These are phyloP conservation scores for Alternaria angustiovoidea DNA, from an alignment of 2,329 filamentous ascomycete species.

Conservation along the genomic window DNA sequence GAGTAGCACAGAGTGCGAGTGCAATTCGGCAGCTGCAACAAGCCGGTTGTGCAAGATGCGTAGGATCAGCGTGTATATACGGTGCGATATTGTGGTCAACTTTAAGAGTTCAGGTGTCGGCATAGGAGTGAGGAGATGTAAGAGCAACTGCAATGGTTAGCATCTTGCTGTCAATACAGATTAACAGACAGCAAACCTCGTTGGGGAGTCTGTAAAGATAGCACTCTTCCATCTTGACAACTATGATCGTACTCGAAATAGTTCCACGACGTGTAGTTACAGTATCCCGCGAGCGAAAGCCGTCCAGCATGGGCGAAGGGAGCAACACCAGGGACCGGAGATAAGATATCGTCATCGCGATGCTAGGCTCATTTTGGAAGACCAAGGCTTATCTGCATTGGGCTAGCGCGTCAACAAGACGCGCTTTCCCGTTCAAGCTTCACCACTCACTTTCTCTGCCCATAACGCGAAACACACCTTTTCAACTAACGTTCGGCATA, in stretches of 20 bases:
- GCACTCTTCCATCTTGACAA: slow-evolving; percentile 34
- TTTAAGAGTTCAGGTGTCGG: slow-evolving; percentile 58
- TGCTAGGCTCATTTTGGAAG: slow-evolving; percentile 12
- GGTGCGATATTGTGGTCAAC: slow-evolving; percentile 66
- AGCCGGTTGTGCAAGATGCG: slow-evolving; percentile 72
- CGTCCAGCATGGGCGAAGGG: slow-evolving; percentile 23
- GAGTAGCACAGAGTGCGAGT: slow-evolving; percentile 73
- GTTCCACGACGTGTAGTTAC: not conserved
- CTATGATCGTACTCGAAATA: not conserved
- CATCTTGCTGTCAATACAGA: not conserved
- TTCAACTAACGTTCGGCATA: not conserved
- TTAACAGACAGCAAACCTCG: slow-evolving; percentile 35
- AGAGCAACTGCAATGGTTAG: slow-evolving; percentile 49
- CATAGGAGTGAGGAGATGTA: slow-evolving; percentile 54
- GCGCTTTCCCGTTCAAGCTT: slow-evolving; percentile 38
- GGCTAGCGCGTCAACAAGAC: slow-evolving; percentile 32
- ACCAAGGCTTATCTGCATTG: slow-evolving; percentile 17
- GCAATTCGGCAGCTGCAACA: slow-evolving; percentile 64
- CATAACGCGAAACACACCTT: slow-evolving; percentile 12
- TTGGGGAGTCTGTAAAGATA: slow-evolving; percentile 50
- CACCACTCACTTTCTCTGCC: slow-evolving; percentile 23
- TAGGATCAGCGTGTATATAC: slow-evolving; percentile 69
- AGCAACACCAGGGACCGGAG: slow-evolving; percentile 20
- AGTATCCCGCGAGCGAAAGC: not conserved
- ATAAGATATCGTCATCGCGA: slow-evolving; percentile 43